Conservation (phyloP, 225 moss, liverwort and hornwort species). For the Pseudoscleropodium purum region DNA sequence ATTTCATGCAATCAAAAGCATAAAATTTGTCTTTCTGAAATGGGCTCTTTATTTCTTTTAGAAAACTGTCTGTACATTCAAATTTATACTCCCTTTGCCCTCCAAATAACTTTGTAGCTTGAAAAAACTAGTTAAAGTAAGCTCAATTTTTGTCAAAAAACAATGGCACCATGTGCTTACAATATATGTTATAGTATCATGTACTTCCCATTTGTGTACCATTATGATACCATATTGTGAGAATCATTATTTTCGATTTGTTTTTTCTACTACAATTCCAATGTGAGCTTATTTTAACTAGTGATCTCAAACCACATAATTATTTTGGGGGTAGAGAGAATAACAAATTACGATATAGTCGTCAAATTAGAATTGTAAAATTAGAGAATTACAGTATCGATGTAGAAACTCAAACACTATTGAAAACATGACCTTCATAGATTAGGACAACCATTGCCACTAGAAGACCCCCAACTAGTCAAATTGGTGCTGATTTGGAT, state of each 20-base stretch:
- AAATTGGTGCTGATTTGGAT: not conserved
- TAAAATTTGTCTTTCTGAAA: not conserved
- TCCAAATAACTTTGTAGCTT: not conserved
- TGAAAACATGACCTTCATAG: not conserved
- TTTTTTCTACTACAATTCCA: not conserved
- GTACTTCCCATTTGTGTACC: too few species aligned
- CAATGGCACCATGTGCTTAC: too few species aligned
- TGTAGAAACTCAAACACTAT: not conserved
- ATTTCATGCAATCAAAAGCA: not conserved
- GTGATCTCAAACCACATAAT: too few species aligned
- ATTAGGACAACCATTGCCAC: too few species aligned
- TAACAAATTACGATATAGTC: not conserved
- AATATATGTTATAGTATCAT: too few species aligned
- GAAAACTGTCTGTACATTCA: too few species aligned
- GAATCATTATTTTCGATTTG: fast-evolving
- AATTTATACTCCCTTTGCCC: not conserved
- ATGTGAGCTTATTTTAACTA: too few species aligned
- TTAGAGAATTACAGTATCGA: not conserved
- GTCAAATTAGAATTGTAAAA: not conserved
- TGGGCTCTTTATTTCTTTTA: too few species aligned
- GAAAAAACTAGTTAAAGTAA: not conserved
- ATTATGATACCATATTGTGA: not conserved
- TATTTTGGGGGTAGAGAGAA: fast-evolving
- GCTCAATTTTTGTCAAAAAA: too few species aligned
- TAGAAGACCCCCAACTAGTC: not conserved